These are phyloP conservation scores for Talaromyces sp. DNA, from an alignment of 2,329 filamentous ascomycete species.

Conservation along the genomic window DNA sequence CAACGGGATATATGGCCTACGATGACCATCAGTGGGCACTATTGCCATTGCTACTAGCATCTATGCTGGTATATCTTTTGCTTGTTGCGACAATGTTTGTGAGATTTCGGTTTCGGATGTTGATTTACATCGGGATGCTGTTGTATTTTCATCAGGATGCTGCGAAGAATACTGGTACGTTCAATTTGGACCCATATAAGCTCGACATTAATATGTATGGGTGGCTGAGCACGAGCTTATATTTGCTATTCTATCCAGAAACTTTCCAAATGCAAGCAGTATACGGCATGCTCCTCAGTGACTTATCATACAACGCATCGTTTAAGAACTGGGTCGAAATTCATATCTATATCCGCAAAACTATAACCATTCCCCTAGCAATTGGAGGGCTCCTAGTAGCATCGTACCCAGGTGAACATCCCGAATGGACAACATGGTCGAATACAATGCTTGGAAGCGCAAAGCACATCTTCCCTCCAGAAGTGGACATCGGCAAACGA, in stretches of 20 bases:
- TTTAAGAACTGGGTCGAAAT: slow-evolving; percentile 51
- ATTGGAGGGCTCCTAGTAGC: slow-evolving; percentile 51
- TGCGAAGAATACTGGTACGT: slow-evolving; percentile 50
- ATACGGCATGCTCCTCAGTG: slow-evolving; percentile 56
- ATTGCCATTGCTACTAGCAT: slow-evolving; percentile 52
- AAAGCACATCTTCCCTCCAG: slow-evolving; percentile 51
- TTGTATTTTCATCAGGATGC: slow-evolving; percentile 54
- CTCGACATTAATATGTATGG: not conserved
- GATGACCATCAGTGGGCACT: slow-evolving; percentile 61
- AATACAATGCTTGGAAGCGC: slow-evolving; percentile 45
- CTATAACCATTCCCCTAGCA: slow-evolving; percentile 43
- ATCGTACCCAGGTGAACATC: slow-evolving; percentile 55
- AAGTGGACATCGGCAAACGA: slow-evolving; percentile 48
- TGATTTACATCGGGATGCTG: slow-evolving; percentile 51
- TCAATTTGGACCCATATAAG: not conserved
- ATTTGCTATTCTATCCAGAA: slow-evolving; percentile 38
- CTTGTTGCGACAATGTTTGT: slow-evolving; percentile 49
- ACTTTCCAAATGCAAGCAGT: slow-evolving; percentile 58
- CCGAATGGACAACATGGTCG: slow-evolving; percentile 56
- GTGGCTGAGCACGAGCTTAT: not conserved
- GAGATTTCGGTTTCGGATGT: slow-evolving; percentile 51
- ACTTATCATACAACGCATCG: slow-evolving; percentile 51
- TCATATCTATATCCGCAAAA: slow-evolving; percentile 44
- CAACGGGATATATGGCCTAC: slow-evolving; percentile 54
- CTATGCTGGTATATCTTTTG: slow-evolving; percentile 55